These are phyloP conservation scores for Endotrypanum monterogeii DNA, from an alignment of 208 protist genomes.

Conservation along the genomic window DNA sequence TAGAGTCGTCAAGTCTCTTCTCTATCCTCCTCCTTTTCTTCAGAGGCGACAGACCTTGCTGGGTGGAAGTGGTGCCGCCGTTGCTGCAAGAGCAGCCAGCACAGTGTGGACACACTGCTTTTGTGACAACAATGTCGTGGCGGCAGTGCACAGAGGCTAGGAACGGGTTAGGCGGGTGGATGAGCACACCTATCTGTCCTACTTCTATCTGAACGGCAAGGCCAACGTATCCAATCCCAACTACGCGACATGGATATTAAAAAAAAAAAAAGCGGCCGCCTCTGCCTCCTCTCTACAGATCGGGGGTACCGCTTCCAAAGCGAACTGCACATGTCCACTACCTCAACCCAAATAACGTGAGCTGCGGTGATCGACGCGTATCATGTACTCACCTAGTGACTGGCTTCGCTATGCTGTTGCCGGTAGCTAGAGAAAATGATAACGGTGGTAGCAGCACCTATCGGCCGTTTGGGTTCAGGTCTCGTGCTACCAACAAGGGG, in stretches of 20 bases:
- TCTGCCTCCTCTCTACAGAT: neutral
- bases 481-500: neutral
- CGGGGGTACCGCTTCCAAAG: neutral
- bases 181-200: neutral
- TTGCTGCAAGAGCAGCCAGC: neutral
- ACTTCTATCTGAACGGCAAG: conserved; percentile 42
- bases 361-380: neutral
- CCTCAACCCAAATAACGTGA: neutral
- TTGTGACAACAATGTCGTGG: neutral
- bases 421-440: neutral
- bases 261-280: neutral
- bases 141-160: neutral
- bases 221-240: conserved; percentile 36
- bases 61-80: neutral
- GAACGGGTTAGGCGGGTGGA: neutral
- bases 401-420: neutral
- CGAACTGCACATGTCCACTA: neutral
- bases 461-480: neutral
- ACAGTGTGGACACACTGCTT: neutral
- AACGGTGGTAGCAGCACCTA: neutral
- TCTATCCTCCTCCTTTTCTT: conserved; percentile 15
- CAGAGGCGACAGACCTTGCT: conserved; percentile 6
- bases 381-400: conserved; percentile 5
- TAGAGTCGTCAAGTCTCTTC: conserved; percentile 16
- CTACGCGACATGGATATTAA: conserved; percentile 10